These are phyloP conservation scores for Penicillium longicatenatum DNA, from an alignment of 495 filamentous ascomycete genomes.

Conservation along the genomic window DNA sequence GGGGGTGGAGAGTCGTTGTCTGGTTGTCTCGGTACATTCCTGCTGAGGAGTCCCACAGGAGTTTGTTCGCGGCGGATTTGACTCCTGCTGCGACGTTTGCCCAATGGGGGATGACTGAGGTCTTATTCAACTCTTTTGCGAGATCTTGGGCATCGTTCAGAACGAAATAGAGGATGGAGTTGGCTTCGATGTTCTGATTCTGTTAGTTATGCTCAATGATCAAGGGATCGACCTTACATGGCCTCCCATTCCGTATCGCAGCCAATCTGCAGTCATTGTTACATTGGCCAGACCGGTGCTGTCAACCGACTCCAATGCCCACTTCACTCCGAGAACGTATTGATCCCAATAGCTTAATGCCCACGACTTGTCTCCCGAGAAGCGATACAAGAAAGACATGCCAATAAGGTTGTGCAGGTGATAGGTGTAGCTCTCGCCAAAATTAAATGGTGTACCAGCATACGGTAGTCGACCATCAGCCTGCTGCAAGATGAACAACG, in stretches of 20 bases:
- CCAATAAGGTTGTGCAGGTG: constrained; percentile 60
- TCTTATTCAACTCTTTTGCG: constrained; percentile 27
- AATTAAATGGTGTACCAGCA: constrained; percentile 48
- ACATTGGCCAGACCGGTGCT: constrained; percentile 50
- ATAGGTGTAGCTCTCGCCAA: constrained; percentile 55
- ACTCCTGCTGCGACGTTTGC: constrained; percentile 18
- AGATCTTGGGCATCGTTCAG: constrained; percentile 32
- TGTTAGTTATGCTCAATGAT: not conserved
- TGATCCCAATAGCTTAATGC: constrained; percentile 46
- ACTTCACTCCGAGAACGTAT: constrained; percentile 49
- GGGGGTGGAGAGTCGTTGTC: constrained; percentile 42
- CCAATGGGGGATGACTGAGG: constrained; percentile 19
- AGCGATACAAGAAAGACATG: constrained; percentile 54
- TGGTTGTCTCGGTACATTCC: constrained; percentile 39
- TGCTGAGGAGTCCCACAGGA: constrained; percentile 33
- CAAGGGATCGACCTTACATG: constrained; percentile 24
- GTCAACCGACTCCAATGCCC: constrained; percentile 48
- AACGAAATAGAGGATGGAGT: constrained; percentile 38
- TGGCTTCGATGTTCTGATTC: constrained; percentile 33
- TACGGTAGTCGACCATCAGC: constrained; percentile 47
- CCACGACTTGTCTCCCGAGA: constrained; percentile 50
- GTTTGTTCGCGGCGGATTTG: constrained; percentile 32
- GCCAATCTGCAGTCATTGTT: constrained; percentile 52
- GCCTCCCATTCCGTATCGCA: constrained; percentile 38
- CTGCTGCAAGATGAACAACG: constrained; percentile 53